These are phyloP conservation scores for Aspergillus proliferans DNA, from an alignment of 2,329 filamentous ascomycete species.

Conservation along the genomic window DNA sequence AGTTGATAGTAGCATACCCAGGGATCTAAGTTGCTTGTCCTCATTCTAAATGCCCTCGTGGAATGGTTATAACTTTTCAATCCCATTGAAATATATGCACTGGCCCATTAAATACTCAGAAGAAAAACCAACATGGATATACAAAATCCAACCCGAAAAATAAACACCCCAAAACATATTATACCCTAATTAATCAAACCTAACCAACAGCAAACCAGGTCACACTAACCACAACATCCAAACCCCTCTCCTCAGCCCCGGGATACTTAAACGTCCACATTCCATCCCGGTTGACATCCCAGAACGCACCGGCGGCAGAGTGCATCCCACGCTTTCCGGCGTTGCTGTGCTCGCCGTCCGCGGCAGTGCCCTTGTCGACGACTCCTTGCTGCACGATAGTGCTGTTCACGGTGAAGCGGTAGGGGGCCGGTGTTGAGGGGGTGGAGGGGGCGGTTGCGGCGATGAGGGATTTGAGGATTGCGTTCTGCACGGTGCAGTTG, in stretches of 20 bases:
- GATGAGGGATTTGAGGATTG: conserved; percentile 37
- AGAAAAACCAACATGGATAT: conserved; percentile 3
- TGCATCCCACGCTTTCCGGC: conserved; percentile 72
- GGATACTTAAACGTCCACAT: conserved; percentile 50
- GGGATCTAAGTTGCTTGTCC: no score
- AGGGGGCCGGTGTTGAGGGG: conserved; percentile 49
- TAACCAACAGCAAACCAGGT: conserved; percentile 41
- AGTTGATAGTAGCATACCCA: background rate
- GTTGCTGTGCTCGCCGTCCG: conserved; percentile 52
- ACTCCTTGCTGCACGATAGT: conserved; percentile 91
- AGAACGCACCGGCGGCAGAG: conserved; percentile 45
- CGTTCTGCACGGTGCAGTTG: conserved; percentile 22
- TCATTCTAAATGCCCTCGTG: background rate
- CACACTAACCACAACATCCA: conserved; percentile 45
- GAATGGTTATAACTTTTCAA: background rate
- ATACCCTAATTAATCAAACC: conserved; percentile 1
- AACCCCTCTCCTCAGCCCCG: conserved; percentile 39
- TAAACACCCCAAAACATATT: background rate
- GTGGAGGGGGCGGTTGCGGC: conserved; percentile 34
- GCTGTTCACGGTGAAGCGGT: conserved; percentile 96
- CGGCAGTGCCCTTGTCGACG: conserved; percentile 46
- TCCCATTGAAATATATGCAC: background rate
- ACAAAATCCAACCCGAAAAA: conserved; percentile 1
- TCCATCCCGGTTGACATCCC: conserved; percentile 47
- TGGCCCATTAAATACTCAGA: background rate